Base-by-base conservation (phyloP, 176 grass and related monocot species). In the Carex cristatella region DNA sequence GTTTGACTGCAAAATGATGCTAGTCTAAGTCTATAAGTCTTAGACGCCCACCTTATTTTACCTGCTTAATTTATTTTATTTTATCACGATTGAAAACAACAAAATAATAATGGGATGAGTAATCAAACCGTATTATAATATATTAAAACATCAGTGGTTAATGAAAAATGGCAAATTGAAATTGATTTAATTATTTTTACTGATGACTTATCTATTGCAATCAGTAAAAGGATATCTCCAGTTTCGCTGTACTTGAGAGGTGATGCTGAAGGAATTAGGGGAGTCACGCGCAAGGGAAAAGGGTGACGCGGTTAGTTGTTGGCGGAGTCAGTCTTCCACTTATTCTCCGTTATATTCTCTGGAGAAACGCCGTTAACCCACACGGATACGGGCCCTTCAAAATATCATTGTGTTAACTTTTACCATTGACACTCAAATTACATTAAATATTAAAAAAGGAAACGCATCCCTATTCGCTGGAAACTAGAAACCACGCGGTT, bases 261-360 rank as follows among this genome's bases (percentile, higher is more conserved):
- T 4, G 81, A 30, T 8, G 16, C 2, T 16, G 18, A 64, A 46
- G 28, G 61, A 67, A 57, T 83, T 83, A 83, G 81, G 61, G 63
- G 65, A 53, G 81, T 83, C 81, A 83, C 61, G 81, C 81, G 81
- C 81, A 83, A n/a, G n/a, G n/a, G n/a, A n/a, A n/a, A 35, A 77
- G 69, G 9, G 59, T 84, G 67, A 5, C n/a, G 9, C 60, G 71
- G 1, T 9, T 66, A 1, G 28, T 70, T 60, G 85, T 84, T 91
- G n/a, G 90, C 87, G 81, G 85, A 89, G 89, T 94, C 85, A 86
- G 79, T 44, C 37, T 89, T 94, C 91, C 91, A 90, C 86, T 55
- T 10, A 49, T 18, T 35, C 15, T 38, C 48, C 81, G 64, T 84
- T 68, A 82, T 63, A 49, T 10, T 10, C 9, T 23, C 38, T 15